Conservation (phyloP, 805 yeast species). For the Wickerhamiella domercqiae region DNA sequence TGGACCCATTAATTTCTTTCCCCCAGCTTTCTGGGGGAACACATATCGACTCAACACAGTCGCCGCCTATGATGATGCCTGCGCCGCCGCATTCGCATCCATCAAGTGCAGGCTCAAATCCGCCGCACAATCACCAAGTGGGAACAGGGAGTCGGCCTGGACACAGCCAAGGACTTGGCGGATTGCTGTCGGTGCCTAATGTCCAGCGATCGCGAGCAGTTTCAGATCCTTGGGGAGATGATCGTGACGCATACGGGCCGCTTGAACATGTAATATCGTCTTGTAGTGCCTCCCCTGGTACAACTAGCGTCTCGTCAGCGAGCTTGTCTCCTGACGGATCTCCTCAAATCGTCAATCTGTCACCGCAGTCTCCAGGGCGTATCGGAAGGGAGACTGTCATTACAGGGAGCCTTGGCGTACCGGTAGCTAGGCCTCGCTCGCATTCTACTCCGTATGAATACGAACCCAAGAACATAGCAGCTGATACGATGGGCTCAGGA, state of each 20-base stretch:
- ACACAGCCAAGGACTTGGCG: no score
- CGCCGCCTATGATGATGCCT: no score
- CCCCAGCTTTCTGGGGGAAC: no score
- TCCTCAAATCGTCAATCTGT: neutral
- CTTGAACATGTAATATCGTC: neutral
- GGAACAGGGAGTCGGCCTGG: no score
- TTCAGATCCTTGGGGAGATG: slow-evolving; percentile 11
- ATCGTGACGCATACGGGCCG: slow-evolving; percentile 10
- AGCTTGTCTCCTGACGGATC: neutral
- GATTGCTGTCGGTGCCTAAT: no score
- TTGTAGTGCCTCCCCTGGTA: no score
- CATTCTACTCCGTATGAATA: slow-evolving; percentile 32
- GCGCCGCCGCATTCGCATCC: no score
- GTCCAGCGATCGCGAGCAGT: slow-evolving; percentile 7
- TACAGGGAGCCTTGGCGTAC: slow-evolving; percentile 5
- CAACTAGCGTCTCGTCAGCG: neutral
- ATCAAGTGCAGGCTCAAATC: no score
- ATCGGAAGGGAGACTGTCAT: neutral
- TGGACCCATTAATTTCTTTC: no score
- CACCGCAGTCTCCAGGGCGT: neutral
- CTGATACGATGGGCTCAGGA: neutral
- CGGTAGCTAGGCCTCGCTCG: slow-evolving; percentile 10
- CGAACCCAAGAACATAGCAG: slow-evolving; percentile 11
- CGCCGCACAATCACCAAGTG: no score
- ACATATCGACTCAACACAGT: no score